Evolutionary conservation across 179 eudicot genomes (phyloP).

Genomic region (Carnegiea gigantea): DNA sequence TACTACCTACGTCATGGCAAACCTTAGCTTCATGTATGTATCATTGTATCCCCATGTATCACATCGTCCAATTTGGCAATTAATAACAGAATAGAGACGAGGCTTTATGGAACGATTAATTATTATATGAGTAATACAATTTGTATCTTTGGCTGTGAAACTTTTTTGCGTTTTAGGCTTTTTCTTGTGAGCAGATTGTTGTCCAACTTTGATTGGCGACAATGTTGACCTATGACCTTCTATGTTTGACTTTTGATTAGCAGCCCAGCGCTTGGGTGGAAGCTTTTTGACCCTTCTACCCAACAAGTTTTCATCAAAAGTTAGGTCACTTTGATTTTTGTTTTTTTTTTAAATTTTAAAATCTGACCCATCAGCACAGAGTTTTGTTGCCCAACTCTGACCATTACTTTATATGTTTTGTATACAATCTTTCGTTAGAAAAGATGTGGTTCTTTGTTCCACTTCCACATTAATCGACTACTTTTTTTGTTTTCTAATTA

Average conservation of each 20-base stretch:
- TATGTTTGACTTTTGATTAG: neutral
- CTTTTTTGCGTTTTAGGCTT: neutral
- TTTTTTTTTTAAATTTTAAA: neutral
- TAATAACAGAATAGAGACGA: too few relatives aligned
- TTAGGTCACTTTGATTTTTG: constrained; percentile 10
- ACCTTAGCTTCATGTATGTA: neutral
- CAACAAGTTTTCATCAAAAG: constrained; percentile 25
- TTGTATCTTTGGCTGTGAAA: too few relatives aligned
- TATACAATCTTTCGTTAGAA: too few relatives aligned
- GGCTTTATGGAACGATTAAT: too few relatives aligned
- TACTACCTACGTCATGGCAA: neutral
- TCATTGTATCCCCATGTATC: too few relatives aligned
- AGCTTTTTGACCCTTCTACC: constrained; percentile 15
- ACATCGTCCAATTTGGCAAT: too few relatives aligned
- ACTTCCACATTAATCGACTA: too few relatives aligned
- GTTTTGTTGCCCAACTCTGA: neutral
- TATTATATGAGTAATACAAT: too few relatives aligned
- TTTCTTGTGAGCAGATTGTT: neutral
- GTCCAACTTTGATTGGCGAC: constrained; percentile 7
- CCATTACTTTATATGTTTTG: neutral
- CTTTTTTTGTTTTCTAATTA: too few relatives aligned
- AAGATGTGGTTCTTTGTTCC: neutral
- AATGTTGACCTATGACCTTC: neutral
- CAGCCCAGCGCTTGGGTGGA: constrained; percentile 16
- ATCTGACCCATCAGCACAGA: neutral